phyloP scores from a whole-genome alignment of 495 filamentous ascomycete genomes.

The Pyrenula aspistea region DNA sequence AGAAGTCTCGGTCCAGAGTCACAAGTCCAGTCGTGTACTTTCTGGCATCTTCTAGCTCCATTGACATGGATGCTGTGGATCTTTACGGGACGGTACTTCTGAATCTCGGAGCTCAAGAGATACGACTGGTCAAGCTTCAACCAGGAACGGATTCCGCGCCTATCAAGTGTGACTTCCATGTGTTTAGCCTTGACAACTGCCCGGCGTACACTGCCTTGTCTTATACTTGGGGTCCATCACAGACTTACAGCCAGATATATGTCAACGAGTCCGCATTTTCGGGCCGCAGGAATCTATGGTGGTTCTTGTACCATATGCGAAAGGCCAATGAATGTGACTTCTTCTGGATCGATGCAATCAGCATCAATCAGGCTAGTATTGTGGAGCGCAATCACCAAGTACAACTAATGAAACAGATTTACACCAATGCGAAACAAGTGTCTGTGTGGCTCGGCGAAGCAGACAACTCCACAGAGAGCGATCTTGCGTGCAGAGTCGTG shows the following conservation, averaged over 20 bases:
- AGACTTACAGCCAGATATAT: background rate
- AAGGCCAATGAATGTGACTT: background rate
- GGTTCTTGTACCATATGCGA: background rate
- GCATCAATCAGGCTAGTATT: conserved; percentile 2
- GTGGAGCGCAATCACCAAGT: conserved; percentile 3
- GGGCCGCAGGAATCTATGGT: background rate
- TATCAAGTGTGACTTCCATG: background rate
- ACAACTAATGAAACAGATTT: conserved; percentile 9
- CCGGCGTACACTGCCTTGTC: background rate
- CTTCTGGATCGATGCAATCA: conserved; percentile 1
- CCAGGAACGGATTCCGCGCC: background rate
- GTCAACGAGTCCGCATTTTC: background rate
- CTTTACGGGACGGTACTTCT: background rate
- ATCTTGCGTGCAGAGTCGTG: no score
- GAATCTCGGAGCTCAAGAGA: background rate
- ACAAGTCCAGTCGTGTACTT: no score
- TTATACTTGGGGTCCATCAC: background rate
- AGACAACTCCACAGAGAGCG: no score
- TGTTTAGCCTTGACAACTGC: background rate
- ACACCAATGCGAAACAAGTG: conserved; percentile 9
- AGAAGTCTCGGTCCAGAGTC: no score
- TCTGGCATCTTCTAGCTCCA: no score
- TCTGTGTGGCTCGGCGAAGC: conserved; percentile 12
- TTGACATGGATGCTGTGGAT: background rate
- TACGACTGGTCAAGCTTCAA: background rate